These are phyloP conservation scores for Talaromyces thailandensis DNA, from an alignment of 495 filamentous ascomycete genomes.

Conservation along the genomic window DNA sequence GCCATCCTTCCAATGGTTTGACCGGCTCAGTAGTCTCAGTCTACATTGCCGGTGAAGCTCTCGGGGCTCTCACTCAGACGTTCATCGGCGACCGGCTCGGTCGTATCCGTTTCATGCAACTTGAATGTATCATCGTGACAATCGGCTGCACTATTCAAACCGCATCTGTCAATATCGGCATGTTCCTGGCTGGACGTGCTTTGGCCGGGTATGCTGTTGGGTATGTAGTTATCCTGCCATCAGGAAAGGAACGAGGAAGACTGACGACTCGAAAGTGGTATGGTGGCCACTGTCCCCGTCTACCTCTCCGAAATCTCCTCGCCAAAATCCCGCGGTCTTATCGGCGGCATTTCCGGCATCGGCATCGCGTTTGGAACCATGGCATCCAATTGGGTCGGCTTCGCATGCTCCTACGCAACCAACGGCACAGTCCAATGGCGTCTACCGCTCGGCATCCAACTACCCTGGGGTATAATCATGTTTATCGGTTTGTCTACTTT, in stretches of 20 bases:
- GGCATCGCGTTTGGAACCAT: slow-evolving; percentile 51
- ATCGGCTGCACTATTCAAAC: slow-evolving; percentile 49
- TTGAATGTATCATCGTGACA: slow-evolving; percentile 48
- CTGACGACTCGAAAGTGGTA: slow-evolving; percentile 20
- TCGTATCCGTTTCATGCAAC: slow-evolving; percentile 50
- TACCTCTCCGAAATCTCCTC: slow-evolving; percentile 51
- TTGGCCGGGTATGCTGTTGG: slow-evolving; percentile 49
- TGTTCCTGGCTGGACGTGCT: slow-evolving; percentile 49
- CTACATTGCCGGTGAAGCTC: slow-evolving; percentile 50
- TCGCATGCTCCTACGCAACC: slow-evolving; percentile 45
- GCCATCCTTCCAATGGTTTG: slow-evolving; percentile 40
- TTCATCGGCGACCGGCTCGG: slow-evolving; percentile 46
- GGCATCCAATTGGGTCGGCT: slow-evolving; percentile 51
- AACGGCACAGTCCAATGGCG: slow-evolving; percentile 49
- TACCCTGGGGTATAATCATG: slow-evolving; percentile 51
- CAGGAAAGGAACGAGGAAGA: neutral
- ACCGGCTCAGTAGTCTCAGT: slow-evolving; percentile 55
- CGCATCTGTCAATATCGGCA: slow-evolving; percentile 48
- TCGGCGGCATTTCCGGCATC: slow-evolving; percentile 50
- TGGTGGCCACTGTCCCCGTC: slow-evolving; percentile 49
- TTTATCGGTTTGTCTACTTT: slow-evolving; percentile 46
- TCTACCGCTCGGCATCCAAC: slow-evolving; percentile 47
- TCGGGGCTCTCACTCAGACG: slow-evolving; percentile 44
- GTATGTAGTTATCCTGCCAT: slow-evolving; percentile 15
- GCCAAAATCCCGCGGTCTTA: slow-evolving; percentile 43